Evolutionary conservation across 2,329 filamentous ascomycete genomes (phyloP), one percentile per base, ranked within the genome.

Genomic region (Xylaria sp.): DNA sequence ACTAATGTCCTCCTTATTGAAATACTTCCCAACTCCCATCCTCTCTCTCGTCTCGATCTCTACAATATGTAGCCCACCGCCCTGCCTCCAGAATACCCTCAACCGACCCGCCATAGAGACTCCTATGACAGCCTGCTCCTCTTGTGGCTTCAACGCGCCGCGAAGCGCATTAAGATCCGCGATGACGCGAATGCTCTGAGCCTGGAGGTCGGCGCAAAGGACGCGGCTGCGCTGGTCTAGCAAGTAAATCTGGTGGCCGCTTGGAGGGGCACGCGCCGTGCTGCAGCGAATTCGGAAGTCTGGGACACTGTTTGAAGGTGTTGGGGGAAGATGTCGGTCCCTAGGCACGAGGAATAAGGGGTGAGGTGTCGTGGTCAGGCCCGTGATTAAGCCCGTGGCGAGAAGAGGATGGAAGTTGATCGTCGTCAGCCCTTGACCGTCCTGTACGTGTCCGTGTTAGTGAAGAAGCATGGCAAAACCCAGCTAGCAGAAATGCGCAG

Each of bases 331-430:
- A 12, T 5, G n/a, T 13, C 51, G 55, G 15, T 61, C 58, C 20
- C 49, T 48, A n/a, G 59, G 28, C 18, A 23, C 46, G 3, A 70
- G 49, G 60, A 64, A 67, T 39, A 67, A 43, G 5, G 64, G 58
- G 41, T 64, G 64, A 10, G 64, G 54, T 10, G 64, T 70, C 23
- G 60, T 48, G 20, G 43, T 67, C 7, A 70, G 46, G 54, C 64
- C 64, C 13, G 55, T 39, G 15, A 48, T 67, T 10, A 70, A n/a
- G 20, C 59, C 60, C 7, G 57, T 46, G 36, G 67, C 52, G 31
- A 64, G 60, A 15, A 12, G 25, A n/a, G 68, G 68, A 46, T 70
- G 64, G 55, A 52, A 67, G 33, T 63, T 23, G n/a, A 70, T 64
- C 23, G 59, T 59, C 7, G 64, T 64, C 10, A 64, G 56, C n/a